Evolutionary conservation across 2,329 filamentous ascomycete genomes (phyloP), one percentile per base, ranked within the genome.

Genomic region (Didymella pinodella): DNA sequence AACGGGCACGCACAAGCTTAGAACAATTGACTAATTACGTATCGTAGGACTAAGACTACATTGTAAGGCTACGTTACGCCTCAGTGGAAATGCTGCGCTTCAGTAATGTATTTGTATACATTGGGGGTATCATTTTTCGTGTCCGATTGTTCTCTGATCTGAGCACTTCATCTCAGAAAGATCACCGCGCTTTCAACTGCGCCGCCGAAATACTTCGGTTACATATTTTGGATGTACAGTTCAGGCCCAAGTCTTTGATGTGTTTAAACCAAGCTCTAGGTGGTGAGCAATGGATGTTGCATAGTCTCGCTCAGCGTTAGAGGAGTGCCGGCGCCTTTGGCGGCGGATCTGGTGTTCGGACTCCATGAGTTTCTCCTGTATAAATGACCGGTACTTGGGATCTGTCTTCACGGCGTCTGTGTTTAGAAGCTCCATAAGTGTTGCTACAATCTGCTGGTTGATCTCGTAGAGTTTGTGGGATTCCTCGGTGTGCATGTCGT

Each of bases 361-460:
- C 54, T 85, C 83, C 81, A 85, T 84, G 46, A 86, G 73, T 46
- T 81, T 75, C 4, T 76, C 77, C 64, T 85, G 83, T 12, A 85
- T 79, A 82, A 82, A 85, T 16, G 73, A 72, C 40, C 83, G 76
- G 58, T 75, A 74, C 59, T 78, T 78, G 1, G 74, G 69, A 69
- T 85, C 82, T 10, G 74, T 68, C 40, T 77, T 78, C 3, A 84
- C 83, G 40, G 77, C 78, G 16, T 83, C 80, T 46, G 82, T 84
- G 62, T 85, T 85, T 53, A 86, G 72, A 1, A 86, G 74, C 57
- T 84, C 82, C 11, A 83, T 85, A 47, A 86, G 76, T 10, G 81
- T 84, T 20, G 76, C 78, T 65, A 85, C 85, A 71, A 85, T 84
- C 62, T 83, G 80, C 49, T 82, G 76, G 62, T 83, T 84, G 70